phyloP scores from a whole-genome alignment of 352 stramenopile species.

The Thalassiosira exigua region DNA sequence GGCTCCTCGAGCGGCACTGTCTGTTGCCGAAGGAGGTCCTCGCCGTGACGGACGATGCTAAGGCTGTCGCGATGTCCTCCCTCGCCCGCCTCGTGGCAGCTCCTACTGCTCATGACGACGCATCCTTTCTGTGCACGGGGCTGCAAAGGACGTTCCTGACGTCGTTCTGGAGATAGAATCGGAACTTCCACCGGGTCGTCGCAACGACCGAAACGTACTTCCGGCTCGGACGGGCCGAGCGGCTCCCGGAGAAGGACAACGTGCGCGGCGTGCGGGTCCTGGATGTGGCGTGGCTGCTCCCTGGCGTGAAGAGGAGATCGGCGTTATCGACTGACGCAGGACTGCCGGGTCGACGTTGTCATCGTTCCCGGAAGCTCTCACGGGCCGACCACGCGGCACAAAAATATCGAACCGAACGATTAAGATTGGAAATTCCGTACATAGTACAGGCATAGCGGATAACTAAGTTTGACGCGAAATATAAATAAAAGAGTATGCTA shows the following conservation, averaged over 20 bases:
- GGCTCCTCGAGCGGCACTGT: neutral
- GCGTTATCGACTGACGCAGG: no score
- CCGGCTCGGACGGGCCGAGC: constrained; percentile 65
- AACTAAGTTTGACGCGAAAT: no score
- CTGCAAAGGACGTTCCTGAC: constrained; percentile 64
- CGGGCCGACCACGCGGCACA: no score
- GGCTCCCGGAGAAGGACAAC: constrained; percentile 68
- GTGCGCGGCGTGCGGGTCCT: constrained; percentile 72
- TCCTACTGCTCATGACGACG: constrained; percentile 48
- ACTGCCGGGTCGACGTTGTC: no score
- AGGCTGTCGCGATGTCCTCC: no score
- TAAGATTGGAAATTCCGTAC: no score
- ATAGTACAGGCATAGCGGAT: no score
- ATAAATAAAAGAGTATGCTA: no score
- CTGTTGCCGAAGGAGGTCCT: neutral
- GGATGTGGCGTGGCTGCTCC: constrained; percentile 72
- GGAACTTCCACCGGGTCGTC: constrained; percentile 69
- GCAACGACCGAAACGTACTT: constrained; percentile 66
- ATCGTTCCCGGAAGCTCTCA: no score
- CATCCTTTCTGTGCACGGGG: constrained; percentile 68
- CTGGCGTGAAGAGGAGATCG: no score
- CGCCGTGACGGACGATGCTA: constrained; percentile 6
- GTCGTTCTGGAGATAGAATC: constrained; percentile 74
- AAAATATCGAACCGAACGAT: no score
- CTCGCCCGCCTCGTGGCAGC: constrained; percentile 48